phyloP scores from a whole-genome alignment of 805 yeast genomes.

The Lipomyces kockii region DNA sequence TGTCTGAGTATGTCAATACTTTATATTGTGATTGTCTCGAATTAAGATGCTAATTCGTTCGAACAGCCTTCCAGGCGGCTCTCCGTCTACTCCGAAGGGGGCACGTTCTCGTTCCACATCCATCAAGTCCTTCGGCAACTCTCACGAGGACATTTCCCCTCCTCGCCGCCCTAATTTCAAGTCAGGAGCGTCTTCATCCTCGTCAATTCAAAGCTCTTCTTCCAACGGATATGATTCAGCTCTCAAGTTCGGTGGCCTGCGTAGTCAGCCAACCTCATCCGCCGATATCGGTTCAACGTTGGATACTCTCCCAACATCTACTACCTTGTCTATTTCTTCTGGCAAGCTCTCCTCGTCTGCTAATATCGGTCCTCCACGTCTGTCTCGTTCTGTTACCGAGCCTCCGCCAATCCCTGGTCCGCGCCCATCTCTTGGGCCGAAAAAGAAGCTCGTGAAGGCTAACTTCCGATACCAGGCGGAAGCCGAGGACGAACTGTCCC shows the following conservation, averaged over 20 bases:
- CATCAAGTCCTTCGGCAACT: conserved; percentile 14
- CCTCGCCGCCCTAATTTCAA: conserved; percentile 31
- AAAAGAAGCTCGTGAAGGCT: conserved; percentile 34
- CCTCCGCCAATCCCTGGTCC: conserved; percentile 33
- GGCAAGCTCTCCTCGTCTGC: conserved; percentile 25
- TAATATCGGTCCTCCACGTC: conserved; percentile 29
- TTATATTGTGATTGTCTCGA: not conserved
- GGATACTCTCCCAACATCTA: not conserved
- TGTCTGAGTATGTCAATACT: conserved; percentile 18
- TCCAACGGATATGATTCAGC: conserved; percentile 13
- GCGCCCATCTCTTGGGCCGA: conserved; percentile 27
- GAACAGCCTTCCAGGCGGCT: not conserved
- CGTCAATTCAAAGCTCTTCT: conserved; percentile 20
- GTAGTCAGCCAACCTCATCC: conserved; percentile 15
- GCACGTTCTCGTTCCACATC: conserved; percentile 33
- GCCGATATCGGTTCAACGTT: not conserved
- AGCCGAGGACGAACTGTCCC: conserved; percentile 36
- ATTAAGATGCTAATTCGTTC: not conserved
- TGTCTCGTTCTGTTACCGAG: conserved; percentile 30
- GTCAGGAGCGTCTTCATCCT: conserved; percentile 23
- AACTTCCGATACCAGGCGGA: conserved; percentile 36
- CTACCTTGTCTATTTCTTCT: conserved; percentile 21
- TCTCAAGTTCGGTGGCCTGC: conserved; percentile 15
- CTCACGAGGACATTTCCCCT: conserved; percentile 23
- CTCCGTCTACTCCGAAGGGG: conserved; percentile 25